phyloP scores from a whole-genome alignment of 2,329 filamentous ascomycete genomes.

The Pestalotiopsis sp. region DNA sequence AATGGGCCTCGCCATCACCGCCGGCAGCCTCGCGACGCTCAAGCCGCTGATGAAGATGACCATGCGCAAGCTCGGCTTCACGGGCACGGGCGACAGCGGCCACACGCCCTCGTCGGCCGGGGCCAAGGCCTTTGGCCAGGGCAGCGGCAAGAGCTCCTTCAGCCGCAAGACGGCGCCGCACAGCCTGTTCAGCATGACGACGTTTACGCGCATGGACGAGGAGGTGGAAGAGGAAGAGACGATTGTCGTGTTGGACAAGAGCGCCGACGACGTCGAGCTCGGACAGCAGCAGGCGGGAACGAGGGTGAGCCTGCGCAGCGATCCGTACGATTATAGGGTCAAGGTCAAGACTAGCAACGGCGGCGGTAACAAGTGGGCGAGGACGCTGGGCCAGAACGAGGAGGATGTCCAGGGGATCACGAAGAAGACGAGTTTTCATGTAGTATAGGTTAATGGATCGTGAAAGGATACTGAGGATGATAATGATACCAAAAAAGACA shows the following conservation, averaged over 20 bases:
- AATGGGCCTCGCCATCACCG: constrained; percentile 31
- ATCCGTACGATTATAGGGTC: neutral
- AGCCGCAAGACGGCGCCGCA: neutral
- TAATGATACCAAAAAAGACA: no score
- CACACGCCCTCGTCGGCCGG: neutral
- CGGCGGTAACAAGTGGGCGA: neutral
- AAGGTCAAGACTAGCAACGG: neutral
- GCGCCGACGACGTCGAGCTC: neutral
- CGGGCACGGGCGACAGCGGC: neutral
- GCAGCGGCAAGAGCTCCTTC: constrained; percentile 5
- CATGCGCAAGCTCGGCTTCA: neutral
- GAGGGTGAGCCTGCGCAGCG: neutral
- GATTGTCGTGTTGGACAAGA: neutral
- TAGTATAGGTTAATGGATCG: neutral
- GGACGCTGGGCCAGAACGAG: neutral
- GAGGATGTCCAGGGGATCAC: neutral
- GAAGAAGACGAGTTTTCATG: constrained; percentile 1
- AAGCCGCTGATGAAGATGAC: constrained; percentile 23
- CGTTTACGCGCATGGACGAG: constrained; percentile 10
- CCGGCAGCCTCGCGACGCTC: constrained; percentile 27
- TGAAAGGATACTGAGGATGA: no score
- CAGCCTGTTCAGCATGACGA: constrained; percentile 10
- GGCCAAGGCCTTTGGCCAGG: neutral
- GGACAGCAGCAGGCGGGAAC: neutral
- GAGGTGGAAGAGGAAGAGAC: neutral